Evolutionary conservation across 192 early-diverging fungal species (phyloP).

Genomic region (Gaertneriomyces semiglobifer): DNA sequence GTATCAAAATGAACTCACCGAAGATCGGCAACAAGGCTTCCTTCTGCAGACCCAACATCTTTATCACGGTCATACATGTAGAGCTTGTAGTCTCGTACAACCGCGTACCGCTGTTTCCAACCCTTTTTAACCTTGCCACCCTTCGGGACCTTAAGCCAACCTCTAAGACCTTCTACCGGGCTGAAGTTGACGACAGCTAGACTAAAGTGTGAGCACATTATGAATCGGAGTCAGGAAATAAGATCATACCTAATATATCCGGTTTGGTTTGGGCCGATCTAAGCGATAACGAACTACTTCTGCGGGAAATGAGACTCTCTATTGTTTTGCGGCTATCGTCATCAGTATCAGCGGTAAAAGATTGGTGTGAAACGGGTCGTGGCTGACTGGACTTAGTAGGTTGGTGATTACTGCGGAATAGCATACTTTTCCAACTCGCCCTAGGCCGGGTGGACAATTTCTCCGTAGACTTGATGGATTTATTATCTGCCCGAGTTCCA

Average conservation of each 20-base stretch:
- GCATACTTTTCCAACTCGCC: conserved; percentile 18
- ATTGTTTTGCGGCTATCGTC: conserved; percentile 11
- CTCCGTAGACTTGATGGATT: conserved; percentile 17
- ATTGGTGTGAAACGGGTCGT: not conserved
- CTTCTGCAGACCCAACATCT: conserved; percentile 31
- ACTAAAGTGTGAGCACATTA: conserved; percentile 10
- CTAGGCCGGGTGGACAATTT: conserved; percentile 6
- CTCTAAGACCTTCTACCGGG: conserved; percentile 28
- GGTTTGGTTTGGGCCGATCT: conserved; percentile 26
- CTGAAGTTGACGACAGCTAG: conserved; percentile 29
- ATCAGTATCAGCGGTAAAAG: not conserved
- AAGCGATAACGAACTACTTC: conserved; percentile 19
- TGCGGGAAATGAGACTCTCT: conserved; percentile 4
- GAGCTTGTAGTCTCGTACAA: conserved; percentile 37
- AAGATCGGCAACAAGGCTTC: conserved; percentile 38
- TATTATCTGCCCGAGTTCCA: conserved; percentile 6
- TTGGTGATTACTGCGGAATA: conserved; percentile 22
- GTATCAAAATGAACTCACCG: conserved; percentile 13
- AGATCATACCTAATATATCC: conserved; percentile 22
- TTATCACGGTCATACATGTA: conserved; percentile 43
- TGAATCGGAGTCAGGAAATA: not conserved
- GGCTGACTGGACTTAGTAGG: conserved; percentile 8
- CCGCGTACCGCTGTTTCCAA: conserved; percentile 41
- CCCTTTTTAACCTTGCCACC: conserved; percentile 51
- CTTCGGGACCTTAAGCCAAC: conserved; percentile 52